Conservation (phyloP, 805 yeast genomes). For the Ogataea methanolica region DNA sequence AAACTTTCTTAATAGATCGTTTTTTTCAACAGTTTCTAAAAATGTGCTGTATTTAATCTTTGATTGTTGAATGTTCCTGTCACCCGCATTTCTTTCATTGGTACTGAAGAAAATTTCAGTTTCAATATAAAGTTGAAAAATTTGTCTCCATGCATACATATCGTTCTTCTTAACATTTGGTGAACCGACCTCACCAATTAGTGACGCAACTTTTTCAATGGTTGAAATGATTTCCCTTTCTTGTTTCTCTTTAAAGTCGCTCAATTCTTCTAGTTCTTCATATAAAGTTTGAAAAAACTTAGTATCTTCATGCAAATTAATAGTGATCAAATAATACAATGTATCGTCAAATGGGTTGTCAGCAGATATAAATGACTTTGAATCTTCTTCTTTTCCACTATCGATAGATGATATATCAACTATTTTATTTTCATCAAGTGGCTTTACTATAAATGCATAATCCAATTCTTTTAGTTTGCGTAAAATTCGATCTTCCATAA, state of each 20-base stretch:
- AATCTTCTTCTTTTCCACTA: background rate
- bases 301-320: constrained; percentile 50
- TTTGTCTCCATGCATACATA: constrained; percentile 64
- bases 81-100: constrained; percentile 39
- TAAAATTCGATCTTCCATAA: constrained; percentile 13
- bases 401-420: background rate
- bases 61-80: constrained; percentile 42
- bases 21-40: constrained; percentile 34
- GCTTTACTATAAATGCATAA: constrained; percentile 15
- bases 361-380: constrained; percentile 13
- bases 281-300: constrained; percentile 56
- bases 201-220: constrained; percentile 38
- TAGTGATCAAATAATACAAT: constrained; percentile 18
- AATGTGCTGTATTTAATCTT: constrained; percentile 40
- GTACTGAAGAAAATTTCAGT: constrained; percentile 54
- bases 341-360: constrained; percentile 23
- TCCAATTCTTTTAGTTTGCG: constrained; percentile 13
- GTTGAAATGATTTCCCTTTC: constrained; percentile 38
- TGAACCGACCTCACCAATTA: constrained; percentile 34
- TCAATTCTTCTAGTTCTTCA: constrained; percentile 47
- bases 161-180: constrained; percentile 46
- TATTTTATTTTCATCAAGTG: constrained; percentile 3
- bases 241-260: constrained; percentile 37
- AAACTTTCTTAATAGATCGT: constrained; percentile 36
- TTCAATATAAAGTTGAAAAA: constrained; percentile 62